Evolutionary conservation across 345 rosid genomes (phyloP), one percentile per base, ranked within the genome.

Genomic region (Geranium rotundifolium): DNA sequence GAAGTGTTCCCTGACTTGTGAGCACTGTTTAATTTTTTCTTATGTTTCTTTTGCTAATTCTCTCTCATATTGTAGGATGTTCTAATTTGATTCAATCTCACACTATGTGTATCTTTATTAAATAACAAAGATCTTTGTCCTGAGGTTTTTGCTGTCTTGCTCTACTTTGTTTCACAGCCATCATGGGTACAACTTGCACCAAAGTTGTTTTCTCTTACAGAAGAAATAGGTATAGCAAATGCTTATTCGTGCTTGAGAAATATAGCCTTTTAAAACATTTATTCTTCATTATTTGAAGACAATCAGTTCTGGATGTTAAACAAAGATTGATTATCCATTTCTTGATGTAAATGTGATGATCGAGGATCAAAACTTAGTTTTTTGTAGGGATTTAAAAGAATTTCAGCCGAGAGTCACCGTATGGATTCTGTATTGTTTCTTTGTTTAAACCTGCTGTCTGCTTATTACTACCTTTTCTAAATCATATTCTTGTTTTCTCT

Each of bases 1-100:
- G 88, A 75, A 82, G 91, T 71, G 97, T 93, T 63, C 90, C 86
- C 15, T 84, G 64, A 52, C 67, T 92, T 87, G 99, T 92, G 80
- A 79, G 79, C 29, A 19, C 64, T 19, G 18, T n/a, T 61, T 61
- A 17, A 9, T 17, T 61, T 17, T 61, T 52, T 41, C 31, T 17
- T 39, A 15, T 18, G 49, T 20, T 18, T 41, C 29, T 20, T 61
- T 60, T 60, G 63, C 54, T 61, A 7, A 20, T n/a, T 17, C 63
- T 39, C 19, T 46, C 52, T 46, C 52, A 9, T 14, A 9, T 3
- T 46, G 59, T 27, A 16, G 59, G 27, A 17, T 16, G 59, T 56
- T 27, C 59, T 15, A 20, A 54, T 5, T 15, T 63, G 17, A 50
- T 29, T n/a, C 13, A 16, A 18, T 27, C 63, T 46, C 63, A n/a